These are phyloP conservation scores for Salmacisia buchloeana DNA, from an alignment of 1,284 basidiomycete species.

Conservation along the genomic window DNA sequence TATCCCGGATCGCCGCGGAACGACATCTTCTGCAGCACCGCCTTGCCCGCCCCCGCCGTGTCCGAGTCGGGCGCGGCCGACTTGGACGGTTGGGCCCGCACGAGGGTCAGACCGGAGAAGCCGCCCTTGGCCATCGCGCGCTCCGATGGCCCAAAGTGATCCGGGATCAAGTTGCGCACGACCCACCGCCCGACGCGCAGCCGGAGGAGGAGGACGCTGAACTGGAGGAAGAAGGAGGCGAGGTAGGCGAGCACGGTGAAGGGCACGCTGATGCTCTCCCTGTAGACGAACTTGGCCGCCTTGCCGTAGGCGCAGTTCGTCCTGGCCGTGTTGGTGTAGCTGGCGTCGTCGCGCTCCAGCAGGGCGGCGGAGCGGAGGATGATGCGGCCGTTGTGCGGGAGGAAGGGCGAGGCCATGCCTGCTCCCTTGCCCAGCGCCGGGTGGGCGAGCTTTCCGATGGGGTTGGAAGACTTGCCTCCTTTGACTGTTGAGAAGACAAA, in stretches of 20 bases:
- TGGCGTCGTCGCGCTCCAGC: constrained; percentile 53
- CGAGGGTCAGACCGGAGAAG: neutral
- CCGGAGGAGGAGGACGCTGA: neutral
- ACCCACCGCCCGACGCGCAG: constrained; percentile 39
- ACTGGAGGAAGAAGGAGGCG: constrained; percentile 18
- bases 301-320: constrained; percentile 58
- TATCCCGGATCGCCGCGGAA: constrained; percentile 78
- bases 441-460: neutral
- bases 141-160: constrained; percentile 32
- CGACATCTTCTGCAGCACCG: constrained; percentile 61
- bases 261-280: constrained; percentile 61
- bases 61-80: constrained; percentile 5
- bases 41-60: constrained; percentile 11
- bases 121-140: constrained; percentile 63
- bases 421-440: neutral
- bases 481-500: neutral
- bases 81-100: constrained; percentile 8
- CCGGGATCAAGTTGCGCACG: constrained; percentile 49
- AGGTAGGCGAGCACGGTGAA: constrained; percentile 55
- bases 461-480: neutral
- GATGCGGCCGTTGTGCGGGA: constrained; percentile 60
- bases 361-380: constrained; percentile 76
- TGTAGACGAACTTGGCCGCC: constrained; percentile 60
- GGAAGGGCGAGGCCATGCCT: constrained; percentile 55
- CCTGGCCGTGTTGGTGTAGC: constrained; percentile 52